These are phyloP conservation scores for Epichloe coenophiala DNA, from an alignment of 2,329 filamentous ascomycete species.

Conservation along the genomic window DNA sequence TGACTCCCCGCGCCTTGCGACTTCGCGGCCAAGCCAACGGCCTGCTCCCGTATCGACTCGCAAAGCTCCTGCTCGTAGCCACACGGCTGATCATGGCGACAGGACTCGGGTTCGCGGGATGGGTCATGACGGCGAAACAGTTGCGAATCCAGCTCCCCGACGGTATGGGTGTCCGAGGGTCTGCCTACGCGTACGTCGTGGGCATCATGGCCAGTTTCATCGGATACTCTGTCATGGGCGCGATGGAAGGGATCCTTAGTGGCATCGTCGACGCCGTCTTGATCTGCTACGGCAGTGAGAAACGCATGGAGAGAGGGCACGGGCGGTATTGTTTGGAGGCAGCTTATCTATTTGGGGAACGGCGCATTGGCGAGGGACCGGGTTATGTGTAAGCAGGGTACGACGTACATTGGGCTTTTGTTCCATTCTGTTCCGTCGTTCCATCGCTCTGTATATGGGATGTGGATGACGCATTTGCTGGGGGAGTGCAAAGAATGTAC, in stretches of 20 bases:
- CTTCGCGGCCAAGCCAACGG: conserved; percentile 31
- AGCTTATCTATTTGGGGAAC: conserved; percentile 70
- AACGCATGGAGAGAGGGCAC: conserved; percentile 50
- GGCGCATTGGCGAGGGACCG: conserved; percentile 14
- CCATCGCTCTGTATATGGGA: neutral
- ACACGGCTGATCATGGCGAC: conserved; percentile 85
- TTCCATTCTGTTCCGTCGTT: neutral
- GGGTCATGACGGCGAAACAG: conserved; percentile 82
- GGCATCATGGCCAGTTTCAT: conserved; percentile 87
- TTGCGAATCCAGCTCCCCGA: conserved; percentile 47
- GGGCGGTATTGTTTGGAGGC: conserved; percentile 86
- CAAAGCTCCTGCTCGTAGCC: conserved; percentile 82
- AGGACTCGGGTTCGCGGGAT: conserved; percentile 84
- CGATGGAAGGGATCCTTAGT: conserved; percentile 78
- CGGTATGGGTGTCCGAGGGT: conserved; percentile 51
- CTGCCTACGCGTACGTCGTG: conserved; percentile 87
- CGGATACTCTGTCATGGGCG: conserved; percentile 82
- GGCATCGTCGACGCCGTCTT: conserved; percentile 80
- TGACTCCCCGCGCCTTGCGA: conserved; percentile 42
- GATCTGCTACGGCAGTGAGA: conserved; percentile 89
- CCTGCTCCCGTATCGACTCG: conserved; percentile 76
- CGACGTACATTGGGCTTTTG: neutral
- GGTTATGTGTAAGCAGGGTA: conserved; percentile 5
- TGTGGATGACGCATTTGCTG: too few relatives aligned
- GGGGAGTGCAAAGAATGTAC: too few relatives aligned